Conservation (phyloP, 2,329 filamentous ascomycete genomes). For the Pyrenophora graminea region DNA sequence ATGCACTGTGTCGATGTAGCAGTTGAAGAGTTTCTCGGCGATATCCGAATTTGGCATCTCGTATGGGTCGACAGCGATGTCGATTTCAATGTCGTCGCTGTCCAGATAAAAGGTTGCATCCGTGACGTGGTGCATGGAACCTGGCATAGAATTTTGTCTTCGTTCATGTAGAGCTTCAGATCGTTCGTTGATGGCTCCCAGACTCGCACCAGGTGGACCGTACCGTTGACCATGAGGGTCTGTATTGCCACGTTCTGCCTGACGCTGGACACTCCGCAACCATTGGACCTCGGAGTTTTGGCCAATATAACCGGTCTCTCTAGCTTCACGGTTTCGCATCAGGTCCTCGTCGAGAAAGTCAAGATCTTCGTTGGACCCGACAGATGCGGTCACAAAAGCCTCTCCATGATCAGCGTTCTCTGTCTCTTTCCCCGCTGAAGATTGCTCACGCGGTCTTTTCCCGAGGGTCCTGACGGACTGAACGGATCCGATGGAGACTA, state of each 20-base stretch:
- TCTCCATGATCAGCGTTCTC: constrained; percentile 18
- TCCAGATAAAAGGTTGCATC: constrained; percentile 44
- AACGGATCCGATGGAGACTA: constrained; percentile 8
- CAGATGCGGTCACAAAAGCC: constrained; percentile 25
- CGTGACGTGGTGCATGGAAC: constrained; percentile 23
- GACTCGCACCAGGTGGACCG: constrained; percentile 25
- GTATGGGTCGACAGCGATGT: constrained; percentile 30
- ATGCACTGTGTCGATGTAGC: constrained; percentile 45
- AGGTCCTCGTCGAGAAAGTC: constrained; percentile 39
- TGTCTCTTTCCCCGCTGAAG: not conserved
- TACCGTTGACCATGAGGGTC: constrained; percentile 19
- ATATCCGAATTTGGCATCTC: constrained; percentile 38
- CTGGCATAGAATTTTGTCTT: constrained; percentile 12
- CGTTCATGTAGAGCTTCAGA: constrained; percentile 27
- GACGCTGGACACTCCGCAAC: constrained; percentile 36
- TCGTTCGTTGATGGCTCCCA: constrained; percentile 15
- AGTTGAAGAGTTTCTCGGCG: constrained; percentile 40
- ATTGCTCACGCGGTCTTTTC: constrained; percentile 19
- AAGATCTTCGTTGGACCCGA: constrained; percentile 37
- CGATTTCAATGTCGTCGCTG: constrained; percentile 32
- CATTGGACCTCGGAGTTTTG: constrained; percentile 43
- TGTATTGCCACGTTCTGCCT: constrained; percentile 15
- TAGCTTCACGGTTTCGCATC: constrained; percentile 30
- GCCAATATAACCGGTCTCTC: constrained; percentile 42
- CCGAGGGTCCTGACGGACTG: constrained; percentile 11